Evolutionary conservation across 192 early-diverging fungal genomes (phyloP).

Genomic region (Gaertneriomyces semiglobifer): DNA sequence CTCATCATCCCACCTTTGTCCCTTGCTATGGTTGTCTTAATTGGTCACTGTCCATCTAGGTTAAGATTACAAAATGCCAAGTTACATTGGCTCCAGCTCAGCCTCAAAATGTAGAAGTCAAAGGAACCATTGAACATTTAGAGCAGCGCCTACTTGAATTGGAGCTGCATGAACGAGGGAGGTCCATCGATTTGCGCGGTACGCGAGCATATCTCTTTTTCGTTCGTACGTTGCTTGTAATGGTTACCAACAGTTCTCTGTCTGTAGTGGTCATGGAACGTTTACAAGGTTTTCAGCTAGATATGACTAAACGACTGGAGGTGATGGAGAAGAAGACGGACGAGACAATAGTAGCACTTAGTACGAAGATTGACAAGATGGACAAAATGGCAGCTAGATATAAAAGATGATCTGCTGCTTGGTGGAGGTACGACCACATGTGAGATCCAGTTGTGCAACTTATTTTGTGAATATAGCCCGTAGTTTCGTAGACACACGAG

Average conservation of each 20-base stretch:
- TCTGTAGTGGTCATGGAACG: conserved; percentile 47
- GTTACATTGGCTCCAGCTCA: conserved; percentile 39
- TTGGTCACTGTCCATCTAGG: conserved; percentile 16
- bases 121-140: conserved; percentile 43
- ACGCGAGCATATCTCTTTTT: background rate
- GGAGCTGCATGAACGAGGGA: conserved; percentile 43
- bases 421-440: too few relatives aligned
- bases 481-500: too few relatives aligned
- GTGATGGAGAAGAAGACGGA: conserved; percentile 48
- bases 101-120: conserved; percentile 38
- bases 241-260: background rate
- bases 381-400: conserved; percentile 43
- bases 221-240: background rate
- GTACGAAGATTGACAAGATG: conserved; percentile 48
- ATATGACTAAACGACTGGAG: conserved; percentile 47
- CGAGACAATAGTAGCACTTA: conserved; percentile 37
- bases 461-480: too few relatives aligned
- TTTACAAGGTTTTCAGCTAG: conserved; percentile 45
- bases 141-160: conserved; percentile 48
- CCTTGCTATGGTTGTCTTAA: background rate
- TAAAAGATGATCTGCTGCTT: conserved; percentile 30
- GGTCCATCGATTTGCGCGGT: conserved; percentile 55
- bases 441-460: too few relatives aligned
- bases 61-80: conserved; percentile 47
- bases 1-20: background rate